These are phyloP conservation scores for Eimeria necatrix DNA, from an alignment of 169 alveolate species.

Conservation along the genomic window DNA sequence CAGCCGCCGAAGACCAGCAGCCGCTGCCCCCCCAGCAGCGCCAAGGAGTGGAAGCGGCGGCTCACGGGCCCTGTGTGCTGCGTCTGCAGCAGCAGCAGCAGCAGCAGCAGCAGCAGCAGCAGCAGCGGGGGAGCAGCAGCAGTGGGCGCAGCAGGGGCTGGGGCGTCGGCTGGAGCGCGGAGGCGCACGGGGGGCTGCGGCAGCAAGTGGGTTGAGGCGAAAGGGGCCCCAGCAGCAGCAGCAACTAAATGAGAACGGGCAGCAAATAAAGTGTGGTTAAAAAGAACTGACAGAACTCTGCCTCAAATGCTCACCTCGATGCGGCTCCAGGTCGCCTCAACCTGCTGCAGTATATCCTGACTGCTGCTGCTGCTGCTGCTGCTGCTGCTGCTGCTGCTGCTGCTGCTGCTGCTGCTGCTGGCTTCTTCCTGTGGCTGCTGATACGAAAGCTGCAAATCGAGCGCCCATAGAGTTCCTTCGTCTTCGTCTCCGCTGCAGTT, in stretches of 20 bases:
- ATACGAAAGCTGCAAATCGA: neutral
- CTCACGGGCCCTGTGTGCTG: conserved; percentile 29
- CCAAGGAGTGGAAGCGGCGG: conserved; percentile 30
- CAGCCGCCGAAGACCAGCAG: conserved; percentile 31
- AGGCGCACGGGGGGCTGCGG: neutral
- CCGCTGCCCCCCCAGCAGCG: conserved; percentile 12
- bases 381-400: conserved; percentile 52
- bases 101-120: neutral
- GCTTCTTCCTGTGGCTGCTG: no score
- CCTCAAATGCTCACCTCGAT: neutral
- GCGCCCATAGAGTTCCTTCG: neutral
- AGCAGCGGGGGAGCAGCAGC: neutral
- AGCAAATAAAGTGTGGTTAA: neutral
- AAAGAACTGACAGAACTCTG: no score
- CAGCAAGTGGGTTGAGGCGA: neutral
- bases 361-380: no score
- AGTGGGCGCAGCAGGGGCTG: no score
- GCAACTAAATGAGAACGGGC: neutral
- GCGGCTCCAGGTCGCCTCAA: neutral
- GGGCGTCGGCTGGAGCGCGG: neutral
- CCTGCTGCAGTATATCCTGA: neutral
- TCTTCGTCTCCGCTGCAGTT: neutral
- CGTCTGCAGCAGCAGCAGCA: no score
- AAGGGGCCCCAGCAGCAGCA: neutral
- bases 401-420: neutral